Percentiles rank a stretch among this genome's conserved stretches.
Evolutionary conservation across 2,329 filamentous ascomycete genomes (phyloP).

Genomic region (Neurospora sp.): DNA sequence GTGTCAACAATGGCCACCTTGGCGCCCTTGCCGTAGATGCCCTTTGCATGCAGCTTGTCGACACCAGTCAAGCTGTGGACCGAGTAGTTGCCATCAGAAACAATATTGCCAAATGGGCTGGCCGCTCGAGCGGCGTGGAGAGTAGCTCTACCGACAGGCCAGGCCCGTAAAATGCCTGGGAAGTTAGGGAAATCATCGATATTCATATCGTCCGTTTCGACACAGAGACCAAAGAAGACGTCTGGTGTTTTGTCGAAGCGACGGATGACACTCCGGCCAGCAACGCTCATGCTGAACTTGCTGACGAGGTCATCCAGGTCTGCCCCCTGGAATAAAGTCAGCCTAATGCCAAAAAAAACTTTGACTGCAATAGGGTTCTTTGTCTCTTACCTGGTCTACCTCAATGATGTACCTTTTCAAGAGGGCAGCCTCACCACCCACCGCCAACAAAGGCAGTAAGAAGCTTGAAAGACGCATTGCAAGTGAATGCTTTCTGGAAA

Average conservation of each 20-base stretch:
- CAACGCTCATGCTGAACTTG: slow-evolving; percentile 6
- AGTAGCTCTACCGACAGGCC: slow-evolving; percentile 13
- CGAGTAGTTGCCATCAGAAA: slow-evolving; percentile 7
- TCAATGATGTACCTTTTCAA: slow-evolving; percentile 16
- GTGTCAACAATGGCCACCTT: slow-evolving; percentile 10
- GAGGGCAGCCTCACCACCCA: not conserved
- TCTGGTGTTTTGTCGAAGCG: slow-evolving; percentile 11
- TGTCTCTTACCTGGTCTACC: slow-evolving; percentile 6
- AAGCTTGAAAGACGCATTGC: not conserved
- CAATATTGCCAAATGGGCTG: rapidly evolving
- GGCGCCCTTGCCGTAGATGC: slow-evolving; percentile 7
- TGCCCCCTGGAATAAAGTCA: slow-evolving; percentile 1
- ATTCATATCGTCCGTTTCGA: slow-evolving; percentile 13
- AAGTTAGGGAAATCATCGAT: slow-evolving; percentile 8
- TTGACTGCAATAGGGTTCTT: rapidly evolving
- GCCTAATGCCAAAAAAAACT: not conserved
- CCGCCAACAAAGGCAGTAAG: not conserved
- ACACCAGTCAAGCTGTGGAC: slow-evolving; percentile 9
- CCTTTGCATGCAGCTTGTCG: slow-evolving; percentile 3
- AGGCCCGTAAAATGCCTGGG: slow-evolving; percentile 12
- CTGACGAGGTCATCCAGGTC: slow-evolving; percentile 7
- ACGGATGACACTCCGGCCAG: slow-evolving; percentile 11
- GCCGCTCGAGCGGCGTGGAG: not conserved
- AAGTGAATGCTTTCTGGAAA: not conserved
- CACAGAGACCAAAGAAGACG: slow-evolving; percentile 15